Conservation (phyloP, 2,329 filamentous ascomycete species). For the Hypoxylon sp. region DNA sequence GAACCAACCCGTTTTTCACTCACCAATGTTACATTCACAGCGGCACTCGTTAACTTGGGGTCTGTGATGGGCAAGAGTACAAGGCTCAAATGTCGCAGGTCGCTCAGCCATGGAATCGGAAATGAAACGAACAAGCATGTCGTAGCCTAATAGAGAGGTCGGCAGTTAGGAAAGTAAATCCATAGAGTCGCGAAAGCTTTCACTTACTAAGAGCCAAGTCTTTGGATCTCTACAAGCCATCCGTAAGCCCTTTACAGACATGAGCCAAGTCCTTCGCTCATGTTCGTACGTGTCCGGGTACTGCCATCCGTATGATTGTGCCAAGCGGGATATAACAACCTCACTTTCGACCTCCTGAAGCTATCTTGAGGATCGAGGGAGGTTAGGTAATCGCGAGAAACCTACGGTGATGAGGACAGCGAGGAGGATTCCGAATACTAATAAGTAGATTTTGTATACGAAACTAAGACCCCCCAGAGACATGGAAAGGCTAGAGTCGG, state of each 20-base stretch:
- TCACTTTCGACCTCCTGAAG: conserved; percentile 12
- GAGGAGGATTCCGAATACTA: neutral
- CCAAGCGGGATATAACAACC: conserved; percentile 10
- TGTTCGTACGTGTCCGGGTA: conserved; percentile 11
- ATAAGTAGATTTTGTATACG: conserved; percentile 1
- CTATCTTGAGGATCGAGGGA: conserved; percentile 24
- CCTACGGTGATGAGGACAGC: neutral
- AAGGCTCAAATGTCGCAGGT: neutral
- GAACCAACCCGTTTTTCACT: neutral
- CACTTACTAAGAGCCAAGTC: conserved; percentile 20
- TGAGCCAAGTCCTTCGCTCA: neutral
- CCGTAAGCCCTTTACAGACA: neutral
- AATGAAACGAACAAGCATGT: conserved; percentile 6
- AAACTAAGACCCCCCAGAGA: neutral
- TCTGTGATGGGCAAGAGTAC: neutral
- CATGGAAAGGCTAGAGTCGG: neutral
- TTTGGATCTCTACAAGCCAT: conserved; percentile 1
- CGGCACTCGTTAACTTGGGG: neutral
- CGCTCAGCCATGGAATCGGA: neutral
- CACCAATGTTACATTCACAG: neutral
- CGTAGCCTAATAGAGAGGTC: neutral
- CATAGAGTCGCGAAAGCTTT: neutral
- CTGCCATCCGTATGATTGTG: conserved; percentile 16
- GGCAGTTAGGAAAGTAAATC: neutral
- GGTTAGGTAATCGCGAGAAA: neutral